These are phyloP conservation scores for Aegilops longissima DNA, from an alignment of 176 grass and related monocot genomes.

Conservation along the genomic window DNA sequence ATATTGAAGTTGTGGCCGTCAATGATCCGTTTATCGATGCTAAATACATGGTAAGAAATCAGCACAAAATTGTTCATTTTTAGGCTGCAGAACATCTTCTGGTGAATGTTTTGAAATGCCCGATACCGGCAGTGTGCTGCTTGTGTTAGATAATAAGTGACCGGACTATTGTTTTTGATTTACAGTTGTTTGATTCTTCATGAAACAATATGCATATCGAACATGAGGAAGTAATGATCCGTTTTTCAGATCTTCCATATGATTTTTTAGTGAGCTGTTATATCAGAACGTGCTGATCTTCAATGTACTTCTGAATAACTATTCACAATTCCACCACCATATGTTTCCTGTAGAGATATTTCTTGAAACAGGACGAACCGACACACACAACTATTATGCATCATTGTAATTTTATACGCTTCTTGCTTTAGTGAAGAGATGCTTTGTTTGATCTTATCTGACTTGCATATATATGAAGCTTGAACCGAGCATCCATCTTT, in stretches of 20 bases:
- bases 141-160: slow-evolving; percentile 1
- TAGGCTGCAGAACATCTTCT: neutral
- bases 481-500: neutral
- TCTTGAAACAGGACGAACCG: neutral
- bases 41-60: slow-evolving; percentile 87
- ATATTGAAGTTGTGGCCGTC: slow-evolving; percentile 97
- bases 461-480: slow-evolving; percentile 7
- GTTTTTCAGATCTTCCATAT: neutral
- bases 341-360: neutral
- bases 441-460: slow-evolving; percentile 6
- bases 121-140: neutral
- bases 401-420: neutral
- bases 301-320: neutral
- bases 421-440: neutral
- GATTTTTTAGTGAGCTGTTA: neutral
- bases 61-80: neutral
- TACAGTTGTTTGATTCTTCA: neutral
- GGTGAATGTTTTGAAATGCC: neutral
- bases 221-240: neutral
- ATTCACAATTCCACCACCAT: neutral
- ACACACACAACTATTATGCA: neutral
- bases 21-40: slow-evolving; percentile 98
- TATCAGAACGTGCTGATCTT: neutral
- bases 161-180: neutral
- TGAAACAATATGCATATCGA: neutral